Conservation (phyloP, 345 rosid species). For the Arabidopsis arenosa region DNA sequence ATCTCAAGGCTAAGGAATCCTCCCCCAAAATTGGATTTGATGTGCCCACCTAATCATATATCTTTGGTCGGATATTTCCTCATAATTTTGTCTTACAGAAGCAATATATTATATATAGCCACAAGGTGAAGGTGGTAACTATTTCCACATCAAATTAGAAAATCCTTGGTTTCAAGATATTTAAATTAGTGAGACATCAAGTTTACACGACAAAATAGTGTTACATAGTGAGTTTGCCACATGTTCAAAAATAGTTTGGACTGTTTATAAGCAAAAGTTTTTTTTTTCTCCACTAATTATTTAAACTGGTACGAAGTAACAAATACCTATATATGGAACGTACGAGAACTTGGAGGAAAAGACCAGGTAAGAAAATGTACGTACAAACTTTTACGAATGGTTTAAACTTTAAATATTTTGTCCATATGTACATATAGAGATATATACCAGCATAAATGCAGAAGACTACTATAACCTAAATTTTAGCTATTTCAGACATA, state of each 20-base stretch:
- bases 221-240: background rate
- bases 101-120: background rate
- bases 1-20: constrained; percentile 62
- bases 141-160: background rate
- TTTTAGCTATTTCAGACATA: constrained; percentile 41
- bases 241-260: background rate
- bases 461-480: constrained; percentile 1
- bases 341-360: constrained; percentile 25
- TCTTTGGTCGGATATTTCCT: background rate
- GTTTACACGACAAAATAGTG: background rate
- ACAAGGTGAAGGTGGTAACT: background rate
- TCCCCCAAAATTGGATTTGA: constrained; percentile 44
- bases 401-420: background rate
- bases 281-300: background rate
- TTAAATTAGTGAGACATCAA: background rate
- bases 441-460: constrained; percentile 10
- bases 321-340: constrained; percentile 18
- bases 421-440: background rate
- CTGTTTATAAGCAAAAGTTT: background rate
- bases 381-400: background rate
- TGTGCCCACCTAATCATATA: background rate
- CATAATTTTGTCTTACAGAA: background rate
- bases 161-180: background rate
- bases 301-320: background rate
- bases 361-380: background rate